Evolutionary conservation across 306 rosid genomes (phyloP).

Genomic region (Amphicarpaea edgeworthii): DNA sequence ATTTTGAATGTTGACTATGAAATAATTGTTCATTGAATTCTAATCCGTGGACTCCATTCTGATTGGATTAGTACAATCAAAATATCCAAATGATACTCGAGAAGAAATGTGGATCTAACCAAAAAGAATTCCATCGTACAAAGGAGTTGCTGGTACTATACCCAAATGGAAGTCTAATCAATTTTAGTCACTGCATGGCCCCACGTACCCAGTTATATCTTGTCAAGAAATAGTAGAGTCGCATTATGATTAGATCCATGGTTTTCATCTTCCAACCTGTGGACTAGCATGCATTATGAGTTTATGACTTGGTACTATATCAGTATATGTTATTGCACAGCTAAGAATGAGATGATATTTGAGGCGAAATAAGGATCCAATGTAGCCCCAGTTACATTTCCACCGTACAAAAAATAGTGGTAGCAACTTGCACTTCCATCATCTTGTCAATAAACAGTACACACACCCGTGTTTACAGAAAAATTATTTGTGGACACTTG

Average conservation of each 20-base stretch:
- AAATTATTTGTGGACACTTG: not conserved
- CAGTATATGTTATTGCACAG: not conserved
- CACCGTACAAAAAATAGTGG: slow-evolving; percentile 20
- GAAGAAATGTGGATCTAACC: not conserved
- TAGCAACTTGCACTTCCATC: slow-evolving; percentile 1
- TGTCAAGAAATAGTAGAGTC: not conserved
- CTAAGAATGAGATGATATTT: slow-evolving; percentile 9
- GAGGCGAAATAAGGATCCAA: slow-evolving; percentile 1
- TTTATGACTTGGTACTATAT: not conserved
- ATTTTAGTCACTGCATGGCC: not conserved
- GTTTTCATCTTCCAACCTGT: not conserved
- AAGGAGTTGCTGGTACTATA: not conserved
- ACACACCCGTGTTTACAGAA: not conserved
- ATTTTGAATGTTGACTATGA: slow-evolving; percentile 24
- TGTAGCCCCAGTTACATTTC: not conserved
- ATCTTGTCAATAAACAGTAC: not conserved
- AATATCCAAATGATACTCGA: slow-evolving; percentile 8
- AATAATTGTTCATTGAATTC: slow-evolving; percentile 26
- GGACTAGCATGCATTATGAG: slow-evolving; percentile 26
- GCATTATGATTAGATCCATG: not conserved
- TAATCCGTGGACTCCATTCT: not conserved
- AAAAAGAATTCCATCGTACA: slow-evolving; percentile 21
- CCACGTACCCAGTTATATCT: not conserved
- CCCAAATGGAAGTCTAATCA: slow-evolving; percentile 20
- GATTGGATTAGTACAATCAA: slow-evolving; percentile 21